These are phyloP conservation scores for Suaeda aralocaspica DNA, from an alignment of 148 eudicot genomes.

Conservation along the genomic window DNA sequence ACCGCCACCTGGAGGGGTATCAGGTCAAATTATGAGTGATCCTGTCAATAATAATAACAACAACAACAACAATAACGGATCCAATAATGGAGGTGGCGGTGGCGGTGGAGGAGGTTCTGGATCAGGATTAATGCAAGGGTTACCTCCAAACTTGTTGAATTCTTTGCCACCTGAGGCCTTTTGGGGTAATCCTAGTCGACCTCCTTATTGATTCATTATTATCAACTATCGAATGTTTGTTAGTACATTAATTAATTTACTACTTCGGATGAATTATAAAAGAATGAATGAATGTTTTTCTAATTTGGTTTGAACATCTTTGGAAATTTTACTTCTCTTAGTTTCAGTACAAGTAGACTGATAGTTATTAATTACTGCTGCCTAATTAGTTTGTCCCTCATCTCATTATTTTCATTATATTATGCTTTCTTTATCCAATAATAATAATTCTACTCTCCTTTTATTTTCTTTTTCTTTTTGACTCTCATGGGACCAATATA, in stretches of 20 bases:
- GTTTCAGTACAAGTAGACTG: not conserved
- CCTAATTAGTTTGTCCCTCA: conserved; percentile 1
- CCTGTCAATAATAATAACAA: not conserved
- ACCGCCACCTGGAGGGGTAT: conserved; percentile 12
- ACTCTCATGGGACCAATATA: not conserved
- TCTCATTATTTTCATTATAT: not conserved
- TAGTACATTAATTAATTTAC: not conserved
- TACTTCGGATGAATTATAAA: conserved; percentile 9
- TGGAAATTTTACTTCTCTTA: conserved; percentile 4
- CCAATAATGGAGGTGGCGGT: not conserved
- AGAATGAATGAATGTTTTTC: conserved; percentile 10
- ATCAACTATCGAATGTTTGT: not conserved
- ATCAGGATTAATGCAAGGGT: conserved; percentile 14
- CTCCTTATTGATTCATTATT: conserved; percentile 21
- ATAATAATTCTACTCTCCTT: not conserved
- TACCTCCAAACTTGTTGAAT: conserved; percentile 33
- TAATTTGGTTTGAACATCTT: conserved; percentile 13
- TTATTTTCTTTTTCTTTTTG: not conserved
- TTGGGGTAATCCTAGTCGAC: conserved; percentile 30
- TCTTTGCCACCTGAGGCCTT: conserved; percentile 28
- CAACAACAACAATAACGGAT: too few relatives aligned
- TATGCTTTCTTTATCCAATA: not conserved
- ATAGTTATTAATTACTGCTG: too few relatives aligned
- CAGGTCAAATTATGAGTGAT: conserved; percentile 13
- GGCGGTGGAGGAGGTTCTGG: conserved; percentile 7